A percentile compares a stretch with the other conserved stretches of the same genome.
Evolutionary conservation across 768 basidiomycete species (phyloP).

Genomic region (Suillus plorans): DNA sequence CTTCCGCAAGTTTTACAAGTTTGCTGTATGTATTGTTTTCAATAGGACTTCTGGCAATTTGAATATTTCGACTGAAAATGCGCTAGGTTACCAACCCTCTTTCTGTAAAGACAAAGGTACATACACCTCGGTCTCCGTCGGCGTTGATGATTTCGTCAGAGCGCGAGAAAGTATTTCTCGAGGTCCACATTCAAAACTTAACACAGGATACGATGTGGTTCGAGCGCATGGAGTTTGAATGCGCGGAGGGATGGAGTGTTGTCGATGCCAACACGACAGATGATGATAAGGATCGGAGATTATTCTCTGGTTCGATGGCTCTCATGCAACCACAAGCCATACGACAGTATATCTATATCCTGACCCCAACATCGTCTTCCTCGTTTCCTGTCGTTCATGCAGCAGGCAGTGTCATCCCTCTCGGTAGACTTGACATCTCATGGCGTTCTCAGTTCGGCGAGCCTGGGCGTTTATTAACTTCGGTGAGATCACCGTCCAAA

Average conservation of each 20-base stretch:
- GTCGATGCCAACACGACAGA: conserved; percentile 48
- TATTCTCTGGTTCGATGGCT: conserved; percentile 64
- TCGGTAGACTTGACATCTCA: conserved; percentile 85
- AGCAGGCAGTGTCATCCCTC: conserved; percentile 72
- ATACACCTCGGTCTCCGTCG: conserved; percentile 70
- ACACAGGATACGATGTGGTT: conserved; percentile 77
- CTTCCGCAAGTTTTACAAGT: conserved; percentile 78
- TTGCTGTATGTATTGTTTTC: conserved; percentile 57
- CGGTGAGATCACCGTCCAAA: conserved; percentile 38
- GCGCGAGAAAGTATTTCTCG: conserved; percentile 84
- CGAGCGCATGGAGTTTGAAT: conserved; percentile 78
- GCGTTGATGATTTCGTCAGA: conserved; percentile 62
- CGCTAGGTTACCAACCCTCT: conserved; percentile 87
- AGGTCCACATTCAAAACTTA: conserved; percentile 90
- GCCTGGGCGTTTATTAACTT: conserved; percentile 83
- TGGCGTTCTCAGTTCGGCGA: conserved; percentile 88
- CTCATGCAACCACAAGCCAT: conserved; percentile 83
- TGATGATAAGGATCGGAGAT: conserved; percentile 28
- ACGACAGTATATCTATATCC: conserved; percentile 85
- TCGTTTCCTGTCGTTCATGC: conserved; percentile 47
- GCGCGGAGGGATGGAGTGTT: conserved; percentile 63
- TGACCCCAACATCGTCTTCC: conserved; percentile 51
- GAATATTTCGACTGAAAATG: background rate
- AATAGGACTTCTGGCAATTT: background rate
- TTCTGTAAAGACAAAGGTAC: conserved; percentile 94